phyloP scores from a whole-genome alignment of 1,284 basidiomycete genomes.

The Microstroma glucosiphilum region DNA sequence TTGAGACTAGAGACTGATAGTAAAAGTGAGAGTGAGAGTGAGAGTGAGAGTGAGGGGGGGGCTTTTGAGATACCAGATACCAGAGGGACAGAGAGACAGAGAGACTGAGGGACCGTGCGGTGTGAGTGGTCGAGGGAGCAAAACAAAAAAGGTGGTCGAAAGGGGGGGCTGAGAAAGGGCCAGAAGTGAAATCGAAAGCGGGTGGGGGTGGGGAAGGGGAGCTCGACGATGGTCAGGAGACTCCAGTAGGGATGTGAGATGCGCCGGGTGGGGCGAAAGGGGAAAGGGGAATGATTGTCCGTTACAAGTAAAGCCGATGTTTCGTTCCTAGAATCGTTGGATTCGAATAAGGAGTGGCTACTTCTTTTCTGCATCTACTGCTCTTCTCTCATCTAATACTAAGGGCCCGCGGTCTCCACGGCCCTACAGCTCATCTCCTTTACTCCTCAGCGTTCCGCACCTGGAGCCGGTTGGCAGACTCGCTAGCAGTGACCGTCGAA shows the following conservation, averaged over 20 bases:
- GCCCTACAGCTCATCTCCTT: neutral
- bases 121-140: neutral
- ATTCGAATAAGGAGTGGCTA: too few species aligned
- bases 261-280: neutral
- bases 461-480: neutral
- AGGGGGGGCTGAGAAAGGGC: neutral
- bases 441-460: neutral
- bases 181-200: neutral
- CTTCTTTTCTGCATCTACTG: neutral
- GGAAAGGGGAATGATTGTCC: neutral
- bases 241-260: neutral
- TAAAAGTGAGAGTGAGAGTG: conserved; percentile 13
- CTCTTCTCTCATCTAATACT: too few species aligned
- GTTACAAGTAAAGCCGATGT: neutral
- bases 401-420: neutral
- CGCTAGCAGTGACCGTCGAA: neutral
- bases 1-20: too few species aligned
- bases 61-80: neutral
- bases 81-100: neutral
- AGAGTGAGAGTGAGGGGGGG: too few species aligned
- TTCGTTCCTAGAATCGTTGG: too few species aligned
- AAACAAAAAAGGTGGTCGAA: neutral
- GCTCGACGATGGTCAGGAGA: neutral
- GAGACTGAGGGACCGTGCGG: too few species aligned
- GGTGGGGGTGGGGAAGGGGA: too few species aligned